Evolutionary conservation across 768 basidiomycete species (phyloP).

Genomic region (Pisolithus orientalis): DNA sequence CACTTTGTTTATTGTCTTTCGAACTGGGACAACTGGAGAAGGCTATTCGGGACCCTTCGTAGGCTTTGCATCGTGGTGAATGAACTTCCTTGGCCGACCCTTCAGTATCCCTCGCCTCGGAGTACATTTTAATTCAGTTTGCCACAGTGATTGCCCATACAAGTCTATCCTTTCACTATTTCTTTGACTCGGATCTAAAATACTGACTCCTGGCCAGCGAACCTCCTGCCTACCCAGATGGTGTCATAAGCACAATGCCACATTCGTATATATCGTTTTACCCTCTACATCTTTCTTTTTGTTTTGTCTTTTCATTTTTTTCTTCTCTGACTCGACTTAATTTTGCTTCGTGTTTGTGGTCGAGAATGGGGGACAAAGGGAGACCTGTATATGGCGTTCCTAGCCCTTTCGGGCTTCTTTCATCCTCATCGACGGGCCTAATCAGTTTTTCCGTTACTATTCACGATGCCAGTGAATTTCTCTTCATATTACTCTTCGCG

Average conservation of each 20-base stretch:
- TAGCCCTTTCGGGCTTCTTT: neutral
- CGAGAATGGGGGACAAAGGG: neutral
- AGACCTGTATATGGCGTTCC: neutral
- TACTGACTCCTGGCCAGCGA: neutral
- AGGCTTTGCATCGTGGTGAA: no score
- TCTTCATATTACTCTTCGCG: no score
- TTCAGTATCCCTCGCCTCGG: no score
- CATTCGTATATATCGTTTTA: neutral
- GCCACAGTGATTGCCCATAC: neutral
- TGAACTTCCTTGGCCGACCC: no score
- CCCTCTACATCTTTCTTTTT: neutral
- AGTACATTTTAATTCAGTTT: no score
- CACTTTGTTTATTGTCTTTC: neutral
- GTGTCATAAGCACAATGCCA: neutral
- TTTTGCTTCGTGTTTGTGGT: neutral
- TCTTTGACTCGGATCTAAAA: neutral
- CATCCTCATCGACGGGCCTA: neutral
- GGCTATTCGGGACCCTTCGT: neutral
- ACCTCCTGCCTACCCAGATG: neutral
- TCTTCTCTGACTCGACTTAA: neutral
- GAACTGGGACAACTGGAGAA: neutral
- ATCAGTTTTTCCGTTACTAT: neutral
- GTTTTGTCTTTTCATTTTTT: neutral
- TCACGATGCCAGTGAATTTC: neutral
- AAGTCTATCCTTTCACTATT: neutral